Evolutionary conservation across 306 rosid genomes (phyloP).

Genomic region (Benincasa hispida): DNA sequence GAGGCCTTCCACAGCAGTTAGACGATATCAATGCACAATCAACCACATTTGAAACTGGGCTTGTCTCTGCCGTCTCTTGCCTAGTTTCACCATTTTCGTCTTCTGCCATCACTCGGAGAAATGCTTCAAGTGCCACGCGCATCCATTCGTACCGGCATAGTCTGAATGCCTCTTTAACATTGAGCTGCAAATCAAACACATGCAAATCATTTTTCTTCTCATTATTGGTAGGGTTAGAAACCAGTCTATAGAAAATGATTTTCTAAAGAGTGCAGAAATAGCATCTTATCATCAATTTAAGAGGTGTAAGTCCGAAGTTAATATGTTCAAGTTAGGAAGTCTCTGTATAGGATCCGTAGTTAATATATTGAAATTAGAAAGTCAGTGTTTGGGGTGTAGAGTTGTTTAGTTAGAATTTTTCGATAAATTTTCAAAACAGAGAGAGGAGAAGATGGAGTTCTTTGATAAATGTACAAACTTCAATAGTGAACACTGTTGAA

Average conservation of each 20-base stretch:
- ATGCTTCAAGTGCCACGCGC: conserved; percentile 52
- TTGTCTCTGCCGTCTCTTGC: conserved; percentile 7
- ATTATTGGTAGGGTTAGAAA: neutral
- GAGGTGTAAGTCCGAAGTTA: too few species aligned
- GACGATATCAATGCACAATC: conserved; percentile 32
- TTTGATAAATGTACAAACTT: too few species aligned
- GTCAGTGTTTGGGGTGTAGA: too few species aligned
- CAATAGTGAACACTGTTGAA: too few species aligned
- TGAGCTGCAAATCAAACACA: conserved; percentile 28
- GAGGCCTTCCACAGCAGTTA: conserved; percentile 25
- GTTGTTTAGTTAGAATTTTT: too few species aligned
- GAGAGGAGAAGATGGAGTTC: too few species aligned
- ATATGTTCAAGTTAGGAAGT: too few species aligned
- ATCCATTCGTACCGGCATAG: conserved; percentile 86
- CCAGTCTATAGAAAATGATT: neutral
- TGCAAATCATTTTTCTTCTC: neutral
- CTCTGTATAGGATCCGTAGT: too few species aligned
- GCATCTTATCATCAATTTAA: neutral
- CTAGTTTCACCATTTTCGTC: conserved; percentile 12
- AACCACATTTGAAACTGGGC: conserved; percentile 15
- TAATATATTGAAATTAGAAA: too few species aligned
- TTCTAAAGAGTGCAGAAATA: neutral
- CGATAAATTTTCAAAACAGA: too few species aligned
- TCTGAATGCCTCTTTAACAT: conserved; percentile 43
- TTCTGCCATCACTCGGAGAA: conserved; percentile 40